A percentile compares a stretch with the other conserved stretches of the same genome.
Conservation (phyloP, 2,329 filamentous ascomycete species). For the Geosmithia morbida region DNA sequence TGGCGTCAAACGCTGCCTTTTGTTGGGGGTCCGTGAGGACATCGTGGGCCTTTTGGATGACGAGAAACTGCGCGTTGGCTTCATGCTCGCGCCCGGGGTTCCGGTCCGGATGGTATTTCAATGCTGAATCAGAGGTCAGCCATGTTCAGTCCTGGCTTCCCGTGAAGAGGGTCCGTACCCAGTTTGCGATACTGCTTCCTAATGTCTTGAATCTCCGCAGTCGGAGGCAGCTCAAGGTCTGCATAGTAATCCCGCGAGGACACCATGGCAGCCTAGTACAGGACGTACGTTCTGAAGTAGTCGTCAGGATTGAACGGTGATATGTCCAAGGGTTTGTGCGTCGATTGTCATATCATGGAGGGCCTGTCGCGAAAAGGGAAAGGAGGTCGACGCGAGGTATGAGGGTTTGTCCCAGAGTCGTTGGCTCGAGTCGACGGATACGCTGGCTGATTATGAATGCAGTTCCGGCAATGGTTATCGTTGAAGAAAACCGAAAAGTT, state of each 20-base stretch:
- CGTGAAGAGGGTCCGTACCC: conserved; percentile 30
- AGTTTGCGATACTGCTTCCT: conserved; percentile 80
- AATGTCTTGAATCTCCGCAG: conserved; percentile 59
- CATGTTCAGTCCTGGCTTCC: not conserved
- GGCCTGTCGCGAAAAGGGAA: not conserved
- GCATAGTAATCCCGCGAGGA: conserved; percentile 65
- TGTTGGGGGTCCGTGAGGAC: conserved; percentile 39
- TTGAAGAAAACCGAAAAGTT: too few species aligned
- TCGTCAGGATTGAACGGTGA: not conserved
- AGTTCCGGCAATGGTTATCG: too few species aligned
- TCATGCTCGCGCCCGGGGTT: conserved; percentile 73
- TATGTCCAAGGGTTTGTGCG: not conserved
- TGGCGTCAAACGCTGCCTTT: conserved; percentile 38
- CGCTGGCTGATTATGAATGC: too few species aligned
- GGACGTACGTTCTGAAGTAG: not conserved
- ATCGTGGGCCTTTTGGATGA: conserved; percentile 77
- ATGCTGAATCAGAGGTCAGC: conserved; percentile 31
- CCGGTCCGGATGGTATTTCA: conserved; percentile 79
- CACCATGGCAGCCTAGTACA: conserved; percentile 13
- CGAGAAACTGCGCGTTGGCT: conserved; percentile 69
- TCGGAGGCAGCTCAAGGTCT: conserved; percentile 58
- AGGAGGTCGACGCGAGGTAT: too few species aligned
- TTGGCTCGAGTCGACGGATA: too few species aligned
- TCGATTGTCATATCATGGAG: not conserved
- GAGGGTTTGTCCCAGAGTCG: too few species aligned